phyloP scores from a whole-genome alignment of 179 eudicot species.

The Silene vulgaris region DNA sequence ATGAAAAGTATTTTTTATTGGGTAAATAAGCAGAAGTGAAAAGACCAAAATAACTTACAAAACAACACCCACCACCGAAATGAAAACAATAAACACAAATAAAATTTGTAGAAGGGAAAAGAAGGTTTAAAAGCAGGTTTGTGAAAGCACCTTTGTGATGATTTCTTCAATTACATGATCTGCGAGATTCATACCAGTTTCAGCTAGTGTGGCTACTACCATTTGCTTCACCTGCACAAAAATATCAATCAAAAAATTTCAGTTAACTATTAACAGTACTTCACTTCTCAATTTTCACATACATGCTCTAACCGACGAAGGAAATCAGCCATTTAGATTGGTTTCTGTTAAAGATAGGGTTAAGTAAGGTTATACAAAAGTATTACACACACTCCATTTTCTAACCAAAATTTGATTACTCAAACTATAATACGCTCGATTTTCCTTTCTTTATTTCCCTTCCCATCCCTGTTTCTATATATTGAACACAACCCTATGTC shows the following conservation, averaged over 20 bases:
- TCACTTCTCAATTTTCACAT: background rate
- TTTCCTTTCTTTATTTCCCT: too few relatives aligned
- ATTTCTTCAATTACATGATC: constrained; percentile 93
- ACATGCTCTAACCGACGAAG: background rate
- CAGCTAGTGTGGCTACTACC: constrained; percentile 99
- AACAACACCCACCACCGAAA: background rate
- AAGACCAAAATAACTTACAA: background rate
- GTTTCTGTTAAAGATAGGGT: background rate
- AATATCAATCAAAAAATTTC: background rate
- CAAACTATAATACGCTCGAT: too few relatives aligned
- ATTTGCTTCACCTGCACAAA: constrained; percentile 83
- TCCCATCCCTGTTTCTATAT: too few relatives aligned
- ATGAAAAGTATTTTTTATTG: background rate
- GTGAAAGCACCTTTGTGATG: constrained; percentile 70
- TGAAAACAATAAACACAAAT: background rate
- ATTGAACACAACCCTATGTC: background rate
- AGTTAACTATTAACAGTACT: too few relatives aligned
- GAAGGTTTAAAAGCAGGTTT: background rate
- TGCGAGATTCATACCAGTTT: constrained; percentile 98
- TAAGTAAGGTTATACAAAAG: background rate
- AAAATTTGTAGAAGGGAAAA: background rate
- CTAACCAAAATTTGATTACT: too few relatives aligned
- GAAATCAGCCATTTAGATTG: background rate
- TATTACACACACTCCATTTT: too few relatives aligned
- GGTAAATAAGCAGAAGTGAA: background rate